phyloP scores from a whole-genome alignment of 2,329 filamentous ascomycete genomes.

The Ustulina deusta region DNA sequence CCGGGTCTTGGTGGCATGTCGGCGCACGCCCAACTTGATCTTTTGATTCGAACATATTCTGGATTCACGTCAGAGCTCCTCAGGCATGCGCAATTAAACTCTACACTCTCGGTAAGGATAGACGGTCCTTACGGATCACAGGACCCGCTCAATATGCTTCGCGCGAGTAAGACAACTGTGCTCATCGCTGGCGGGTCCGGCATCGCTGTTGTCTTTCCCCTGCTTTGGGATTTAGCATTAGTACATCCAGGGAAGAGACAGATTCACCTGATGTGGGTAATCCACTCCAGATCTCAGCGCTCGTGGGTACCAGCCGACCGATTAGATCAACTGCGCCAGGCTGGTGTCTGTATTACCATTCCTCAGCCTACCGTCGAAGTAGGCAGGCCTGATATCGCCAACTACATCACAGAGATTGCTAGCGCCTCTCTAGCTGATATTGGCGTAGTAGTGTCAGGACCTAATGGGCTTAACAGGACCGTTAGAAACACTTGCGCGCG shows the following conservation, averaged over 20 bases:
- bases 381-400: constrained; percentile 65
- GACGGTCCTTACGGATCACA: constrained; percentile 74
- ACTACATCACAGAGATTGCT: constrained; percentile 56
- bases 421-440: constrained; percentile 42
- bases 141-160: constrained; percentile 66
- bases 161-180: constrained; percentile 61
- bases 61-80: constrained; percentile 71
- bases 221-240: constrained; percentile 64
- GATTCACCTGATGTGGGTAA: constrained; percentile 70
- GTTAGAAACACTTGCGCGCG: constrained; percentile 69
- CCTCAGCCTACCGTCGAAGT: constrained; percentile 66
- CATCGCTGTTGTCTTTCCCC: constrained; percentile 72
- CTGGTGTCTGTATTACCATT: constrained; percentile 65
- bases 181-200: constrained; percentile 73
- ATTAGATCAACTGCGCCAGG: constrained; percentile 60
- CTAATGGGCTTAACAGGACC: constrained; percentile 69
- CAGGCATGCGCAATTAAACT: constrained; percentile 59
- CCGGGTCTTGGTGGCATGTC: constrained; percentile 49
- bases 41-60: constrained; percentile 69
- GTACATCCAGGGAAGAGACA: constrained; percentile 44
- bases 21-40: constrained; percentile 64
- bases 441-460: constrained; percentile 66
- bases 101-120: constrained; percentile 62
- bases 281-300: constrained; percentile 64
- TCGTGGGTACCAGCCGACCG: constrained; percentile 65